These are phyloP conservation scores for Rhizopus arrhizus DNA, from an alignment of 371 early-diverging fungal species.

Conservation along the genomic window DNA sequence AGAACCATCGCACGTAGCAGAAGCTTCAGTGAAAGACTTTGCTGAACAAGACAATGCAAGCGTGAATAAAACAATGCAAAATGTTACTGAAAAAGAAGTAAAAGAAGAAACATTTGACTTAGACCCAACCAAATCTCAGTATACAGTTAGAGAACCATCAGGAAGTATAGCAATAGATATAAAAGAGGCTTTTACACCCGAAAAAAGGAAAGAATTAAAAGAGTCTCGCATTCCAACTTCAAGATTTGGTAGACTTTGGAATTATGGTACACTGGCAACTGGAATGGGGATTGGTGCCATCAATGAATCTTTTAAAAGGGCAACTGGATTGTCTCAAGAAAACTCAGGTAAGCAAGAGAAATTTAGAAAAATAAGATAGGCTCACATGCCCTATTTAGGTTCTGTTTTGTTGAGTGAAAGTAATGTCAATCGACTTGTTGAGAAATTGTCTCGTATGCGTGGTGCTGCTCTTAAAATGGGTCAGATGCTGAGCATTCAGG, in stretches of 20 bases:
- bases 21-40: no score
- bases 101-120: neutral
- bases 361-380: neutral
- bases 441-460: constrained; percentile 89
- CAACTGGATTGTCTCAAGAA: constrained; percentile 54
- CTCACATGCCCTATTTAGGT: constrained; percentile 6
- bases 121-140: no score
- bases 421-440: constrained; percentile 87
- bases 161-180: no score
- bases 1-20: neutral
- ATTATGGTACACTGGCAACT: constrained; percentile 74
- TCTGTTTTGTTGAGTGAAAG: constrained; percentile 71
- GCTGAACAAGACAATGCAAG: no score
- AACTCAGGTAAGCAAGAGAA: constrained; percentile 29
- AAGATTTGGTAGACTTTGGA: constrained; percentile 63
- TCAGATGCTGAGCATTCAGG: constrained; percentile 97
- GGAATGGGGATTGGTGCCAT: constrained; percentile 78
- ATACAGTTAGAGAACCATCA: neutral
- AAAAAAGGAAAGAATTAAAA: constrained; percentile 38
- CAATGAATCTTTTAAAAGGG: constrained; percentile 71
- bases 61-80: neutral
- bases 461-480: constrained; percentile 97
- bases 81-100: neutral
- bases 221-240: constrained; percentile 70
- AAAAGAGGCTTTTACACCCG: neutral